Evolutionary conservation across 495 filamentous ascomycete genomes (phyloP), one percentile per base, ranked within the genome.

Genomic region (Trichoderma orchidacearum): DNA sequence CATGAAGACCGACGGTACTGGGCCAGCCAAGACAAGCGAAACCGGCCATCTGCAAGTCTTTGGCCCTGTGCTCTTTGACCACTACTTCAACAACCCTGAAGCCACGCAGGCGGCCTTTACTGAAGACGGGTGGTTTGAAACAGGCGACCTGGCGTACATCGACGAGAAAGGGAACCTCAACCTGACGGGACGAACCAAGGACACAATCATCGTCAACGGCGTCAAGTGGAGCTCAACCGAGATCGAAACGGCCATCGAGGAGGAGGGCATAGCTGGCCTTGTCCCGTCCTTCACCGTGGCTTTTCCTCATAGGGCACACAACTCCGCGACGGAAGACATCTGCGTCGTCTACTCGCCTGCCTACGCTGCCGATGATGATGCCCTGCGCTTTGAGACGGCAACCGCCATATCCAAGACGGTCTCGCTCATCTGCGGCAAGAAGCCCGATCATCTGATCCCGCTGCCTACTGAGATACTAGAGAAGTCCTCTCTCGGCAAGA

Each of bases 91-190:
- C 57, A 81, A 88, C 58, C 63, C 66, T 0, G 62, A 70, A 30
- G 78, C 74, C 4, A 87, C 81, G 5, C 64, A 56, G 2, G 67
- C 78, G 21, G 69, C 83, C 0, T 79, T 86, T 52, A 81, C 79
- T 1, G 15, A 45, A 0, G 84, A 87, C 56, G 82, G 83, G 2
- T 89, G 81, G 77, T 85, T 87, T 68, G 75, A 76, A 38, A 87
- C 84, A 1, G 84, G 85, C 1, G 85, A 88, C 58, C 69, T 72
- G 29, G 83, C 59, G 5, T 66, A 67, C 31, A 56, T 79, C 15
- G 78, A 80, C 62, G 50, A 54, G 7, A 63, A 76, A 8, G 78
- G 77, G 21, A 75, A 79, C 53, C 68, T 83, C 25, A 69, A 72
- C 58, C 69, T 85, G 32, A 75, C 71, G 13, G 80, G 81, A 13